phyloP scores from a whole-genome alignment of 768 basidiomycete species.

The Suillus fuscotomentosus region DNA sequence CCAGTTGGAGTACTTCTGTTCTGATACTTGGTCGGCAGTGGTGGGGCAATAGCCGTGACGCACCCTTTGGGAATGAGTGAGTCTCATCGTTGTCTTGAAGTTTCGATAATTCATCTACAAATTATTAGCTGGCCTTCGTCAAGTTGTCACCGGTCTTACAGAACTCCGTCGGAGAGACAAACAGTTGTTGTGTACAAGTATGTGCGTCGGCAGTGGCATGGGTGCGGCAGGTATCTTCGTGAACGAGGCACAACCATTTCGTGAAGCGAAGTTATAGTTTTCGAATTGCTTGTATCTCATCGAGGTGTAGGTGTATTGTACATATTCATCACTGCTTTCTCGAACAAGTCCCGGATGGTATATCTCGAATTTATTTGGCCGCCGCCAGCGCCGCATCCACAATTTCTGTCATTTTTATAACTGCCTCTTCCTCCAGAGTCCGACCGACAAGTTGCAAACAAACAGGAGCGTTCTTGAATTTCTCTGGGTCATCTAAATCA shows the following conservation, averaged over 20 bases:
- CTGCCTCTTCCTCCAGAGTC: constrained; percentile 74
- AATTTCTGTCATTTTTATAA: constrained; percentile 67
- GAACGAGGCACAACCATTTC: constrained; percentile 48
- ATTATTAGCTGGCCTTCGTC: constrained; percentile 71
- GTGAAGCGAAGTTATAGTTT: constrained; percentile 24
- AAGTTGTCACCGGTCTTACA: constrained; percentile 85
- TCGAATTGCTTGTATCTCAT: not conserved
- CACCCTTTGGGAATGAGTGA: constrained; percentile 85
- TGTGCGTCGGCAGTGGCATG: constrained; percentile 87
- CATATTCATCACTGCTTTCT: not conserved
- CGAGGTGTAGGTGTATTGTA: not conserved
- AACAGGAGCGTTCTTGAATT: constrained; percentile 58
- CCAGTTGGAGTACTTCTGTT: not conserved
- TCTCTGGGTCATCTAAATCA: constrained; percentile 52
- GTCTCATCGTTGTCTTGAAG: constrained; percentile 19
- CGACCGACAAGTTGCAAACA: constrained; percentile 65
- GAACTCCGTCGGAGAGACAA: constrained; percentile 71
- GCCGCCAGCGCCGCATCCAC: constrained; percentile 52
- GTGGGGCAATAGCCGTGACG: constrained; percentile 81
- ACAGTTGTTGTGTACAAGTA: constrained; percentile 76
- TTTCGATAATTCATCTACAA: constrained; percentile 13
- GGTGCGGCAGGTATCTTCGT: constrained; percentile 81
- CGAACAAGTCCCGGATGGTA: not conserved
- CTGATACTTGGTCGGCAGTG: constrained; percentile 42
- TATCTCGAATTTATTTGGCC: not conserved